Base-by-base conservation (phyloP, 2,329 filamentous ascomycete genomes). In the Aspergillus persii region DNA sequence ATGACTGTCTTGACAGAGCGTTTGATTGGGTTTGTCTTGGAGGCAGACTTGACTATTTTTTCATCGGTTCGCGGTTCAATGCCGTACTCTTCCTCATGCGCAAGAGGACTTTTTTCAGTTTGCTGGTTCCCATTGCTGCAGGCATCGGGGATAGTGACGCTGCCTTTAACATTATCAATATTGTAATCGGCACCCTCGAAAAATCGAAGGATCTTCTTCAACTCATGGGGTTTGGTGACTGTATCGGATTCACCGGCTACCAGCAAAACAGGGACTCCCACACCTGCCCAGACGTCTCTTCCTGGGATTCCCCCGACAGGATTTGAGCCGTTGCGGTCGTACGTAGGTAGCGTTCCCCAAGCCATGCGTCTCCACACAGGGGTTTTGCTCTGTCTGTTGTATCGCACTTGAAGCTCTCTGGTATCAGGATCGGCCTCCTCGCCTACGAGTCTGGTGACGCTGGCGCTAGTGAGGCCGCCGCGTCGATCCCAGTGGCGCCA, bases 291-390 rank as follows among this genome's bases (percentile, higher is more conserved):
- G 1, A 86, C 77, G 5, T 88, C 82, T 62, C 83, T 75, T 0
- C 89, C 88, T 2, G 92, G 88, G 8, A 96, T 74, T 0, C 91
- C 91, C 3, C 87, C 86, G 8, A 73, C 70, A 0, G 85, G 75
- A 29, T 80, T 73, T 1, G 83, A 84, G 7, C 61, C 58, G 11
- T 50, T 26, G 15, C 80, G 70, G 3, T 80, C 72, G 59, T 88
- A 89, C 0, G 73, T 76, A 0, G 91, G 89, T 27, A 95, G 79
- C 53, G 83, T 81, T 0, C 92, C 91, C 73, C 83, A 86, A 0
- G 88, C 87, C 86, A 96, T 92, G 44, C 92, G 86, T 64, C 90
- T 86, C 84, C 91, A 96, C 0, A 95, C 90, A 0, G 89, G 83
- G 0, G 92, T 95, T 64, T 83, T 86, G 63, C 91, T 96, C 72